Base-by-base conservation (phyloP, 345 rosid species). In the Boechera divaricarpa region DNA sequence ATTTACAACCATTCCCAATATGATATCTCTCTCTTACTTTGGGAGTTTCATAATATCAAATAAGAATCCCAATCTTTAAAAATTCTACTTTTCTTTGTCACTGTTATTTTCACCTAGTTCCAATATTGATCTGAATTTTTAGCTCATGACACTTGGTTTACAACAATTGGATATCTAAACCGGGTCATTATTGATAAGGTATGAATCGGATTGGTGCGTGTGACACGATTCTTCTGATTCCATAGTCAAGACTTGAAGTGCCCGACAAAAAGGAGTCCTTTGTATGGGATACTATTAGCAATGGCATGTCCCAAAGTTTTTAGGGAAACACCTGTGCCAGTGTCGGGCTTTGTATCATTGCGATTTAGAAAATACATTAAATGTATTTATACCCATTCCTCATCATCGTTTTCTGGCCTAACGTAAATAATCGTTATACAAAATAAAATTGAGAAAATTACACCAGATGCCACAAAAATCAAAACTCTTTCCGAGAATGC, bases 301-400 rank as follows among this genome's bases (percentile, higher is more conserved):
- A 32, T 51, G 55, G 55, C 59, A 59, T 67, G 73, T 68, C 26
- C 67, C 24, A 67, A 66, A 75, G 41, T 28, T 67, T 36, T 24
- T 9, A n/a, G 57, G 60, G 24, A 33, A 48, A 74, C 66, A 65
- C 0, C 2, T 38, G 53, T 58, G 45, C 8, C 41, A 67, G 26
- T 67, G 68, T 67, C 53, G 55, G 60, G 16, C 2, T 59, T 60
- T 68, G 18, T 39, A 68, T 67, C 73, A 67, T 76, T 59, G 45
- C 11, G 9, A 7, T 68, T 67, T 55, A 13, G 16, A 64, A 45
- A 5, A 13, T 39, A 63, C n/a, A 42, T 16, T 35, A 5, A 58
- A 58, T 67, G 44, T 29, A 28, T 18, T 18, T 28, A 55, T 75
- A 58, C 79, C 47, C 41, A 29, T 51, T 51, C 55, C 7, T 31